Conservation (phyloP, 1,284 basidiomycete genomes). For the Melampsora medusae region DNA sequence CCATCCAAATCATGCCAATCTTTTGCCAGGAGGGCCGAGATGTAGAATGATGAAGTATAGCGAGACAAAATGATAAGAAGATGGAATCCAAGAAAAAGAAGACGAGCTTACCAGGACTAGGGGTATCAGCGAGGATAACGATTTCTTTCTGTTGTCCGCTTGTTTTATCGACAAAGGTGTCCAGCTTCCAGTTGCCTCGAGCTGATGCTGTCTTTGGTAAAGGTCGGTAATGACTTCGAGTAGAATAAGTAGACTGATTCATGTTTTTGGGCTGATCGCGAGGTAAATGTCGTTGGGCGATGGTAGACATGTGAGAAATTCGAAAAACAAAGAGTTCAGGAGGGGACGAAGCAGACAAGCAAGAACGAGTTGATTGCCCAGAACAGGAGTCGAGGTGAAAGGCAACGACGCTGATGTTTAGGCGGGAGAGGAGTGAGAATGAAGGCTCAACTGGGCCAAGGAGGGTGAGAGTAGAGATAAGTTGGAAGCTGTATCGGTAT, state of each 20-base stretch:
- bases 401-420: background rate
- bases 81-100: background rate
- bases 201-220: constrained; percentile 4
- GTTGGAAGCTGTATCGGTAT: no score
- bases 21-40: background rate
- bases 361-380: background rate
- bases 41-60: background rate
- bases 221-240: constrained; percentile 24
- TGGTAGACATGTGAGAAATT: constrained; percentile 8
- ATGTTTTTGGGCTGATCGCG: constrained; percentile 21
- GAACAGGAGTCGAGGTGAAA: background rate
- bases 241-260: constrained; percentile 25
- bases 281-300: constrained; percentile 30
- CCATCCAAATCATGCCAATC: background rate
- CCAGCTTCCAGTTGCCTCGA: constrained; percentile 36
- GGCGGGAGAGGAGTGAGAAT: background rate
- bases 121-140: constrained; percentile 39
- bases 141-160: constrained; percentile 42
- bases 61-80: background rate
- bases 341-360: no score
- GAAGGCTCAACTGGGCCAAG: background rate
- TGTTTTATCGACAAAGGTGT: constrained; percentile 40
- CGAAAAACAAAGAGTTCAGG: constrained; percentile 5
- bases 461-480: background rate
- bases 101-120: constrained; percentile 39